A percentile compares a stretch with the other conserved stretches of the same genome.
These are phyloP conservation scores for Cucurbitaria berberidis DNA, from an alignment of 2,329 filamentous ascomycete genomes.

Conservation along the genomic window DNA sequence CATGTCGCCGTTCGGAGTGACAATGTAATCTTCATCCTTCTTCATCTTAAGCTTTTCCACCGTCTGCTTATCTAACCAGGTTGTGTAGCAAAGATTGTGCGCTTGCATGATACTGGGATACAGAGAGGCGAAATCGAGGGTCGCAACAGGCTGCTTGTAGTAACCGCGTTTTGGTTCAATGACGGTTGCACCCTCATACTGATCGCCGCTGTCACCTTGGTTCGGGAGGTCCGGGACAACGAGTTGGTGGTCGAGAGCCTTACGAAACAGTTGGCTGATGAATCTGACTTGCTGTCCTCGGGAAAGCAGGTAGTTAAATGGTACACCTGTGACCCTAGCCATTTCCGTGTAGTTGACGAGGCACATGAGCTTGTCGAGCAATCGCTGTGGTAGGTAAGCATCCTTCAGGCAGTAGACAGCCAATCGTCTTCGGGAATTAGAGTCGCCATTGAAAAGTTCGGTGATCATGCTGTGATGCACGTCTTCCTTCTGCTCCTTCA, in stretches of 20 bases:
- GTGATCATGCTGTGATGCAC: constrained; percentile 99
- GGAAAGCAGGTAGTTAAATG: constrained; percentile 91
- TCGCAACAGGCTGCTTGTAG: constrained; percentile 93
- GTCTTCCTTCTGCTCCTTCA: constrained; percentile 98
- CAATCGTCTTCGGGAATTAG: constrained; percentile 86
- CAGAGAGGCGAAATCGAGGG: constrained; percentile 96
- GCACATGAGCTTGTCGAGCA: constrained; percentile 98
- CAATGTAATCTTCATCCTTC: constrained; percentile 94
- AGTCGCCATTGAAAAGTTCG: constrained; percentile 93
- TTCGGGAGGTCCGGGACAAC: constrained; percentile 87
- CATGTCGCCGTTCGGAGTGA: constrained; percentile 92
- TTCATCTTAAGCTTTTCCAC: constrained; percentile 77
- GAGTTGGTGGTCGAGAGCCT: constrained; percentile 89
- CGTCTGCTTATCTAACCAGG: constrained; percentile 77
- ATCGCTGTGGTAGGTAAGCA: constrained; percentile 88
- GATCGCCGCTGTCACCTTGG: constrained; percentile 73
- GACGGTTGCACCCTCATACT: constrained; percentile 97
- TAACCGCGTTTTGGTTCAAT: constrained; percentile 94
- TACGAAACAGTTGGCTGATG: constrained; percentile 94
- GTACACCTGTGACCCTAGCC: constrained; percentile 98
- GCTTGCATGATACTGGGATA: constrained; percentile 99
- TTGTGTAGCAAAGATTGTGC: constrained; percentile 98
- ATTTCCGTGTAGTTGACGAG: constrained; percentile 99
- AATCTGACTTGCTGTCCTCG: constrained; percentile 98
- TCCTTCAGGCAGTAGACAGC: constrained; percentile 98